Evolutionary conservation across 2,329 filamentous ascomycete genomes (phyloP).

Genomic region (Bipolaris bicolor): DNA sequence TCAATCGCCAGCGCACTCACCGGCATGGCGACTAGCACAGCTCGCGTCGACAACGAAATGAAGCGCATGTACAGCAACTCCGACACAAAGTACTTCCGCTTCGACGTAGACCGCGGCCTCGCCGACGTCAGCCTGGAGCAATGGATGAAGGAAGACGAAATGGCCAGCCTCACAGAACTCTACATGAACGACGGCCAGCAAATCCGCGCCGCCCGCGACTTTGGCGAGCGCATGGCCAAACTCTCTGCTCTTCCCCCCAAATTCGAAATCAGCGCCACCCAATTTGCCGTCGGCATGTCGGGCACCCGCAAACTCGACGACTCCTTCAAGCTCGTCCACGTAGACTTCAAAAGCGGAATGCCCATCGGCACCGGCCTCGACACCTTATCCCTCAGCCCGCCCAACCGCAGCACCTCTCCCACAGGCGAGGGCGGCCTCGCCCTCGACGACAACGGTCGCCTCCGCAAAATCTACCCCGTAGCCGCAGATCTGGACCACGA

Average conservation of each 20-base stretch:
- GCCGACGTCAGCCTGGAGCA: conserved; percentile 49
- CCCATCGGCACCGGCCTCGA: conserved; percentile 3
- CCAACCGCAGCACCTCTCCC: conserved; percentile 33
- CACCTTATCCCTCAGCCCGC: background rate
- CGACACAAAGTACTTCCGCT: conserved; percentile 47
- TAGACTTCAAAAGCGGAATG: conserved; percentile 49
- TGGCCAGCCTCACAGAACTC: conserved; percentile 48
- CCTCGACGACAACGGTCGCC: conserved; percentile 31
- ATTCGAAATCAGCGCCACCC: conserved; percentile 43
- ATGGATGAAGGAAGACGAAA: conserved; percentile 52
- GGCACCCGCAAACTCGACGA: conserved; percentile 39
- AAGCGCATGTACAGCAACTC: conserved; percentile 49
- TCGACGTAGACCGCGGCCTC: conserved; percentile 50
- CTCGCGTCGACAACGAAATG: conserved; percentile 51
- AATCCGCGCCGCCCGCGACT: conserved; percentile 33
- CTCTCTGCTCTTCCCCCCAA: conserved; percentile 44
- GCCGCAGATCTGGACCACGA: conserved; percentile 47
- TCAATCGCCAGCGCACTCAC: conserved; percentile 46
- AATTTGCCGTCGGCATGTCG: conserved; percentile 43
- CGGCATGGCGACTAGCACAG: conserved; percentile 48
- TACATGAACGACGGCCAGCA: conserved; percentile 49
- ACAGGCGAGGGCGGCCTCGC: conserved; percentile 42
- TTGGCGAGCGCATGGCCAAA: conserved; percentile 47
- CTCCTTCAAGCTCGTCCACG: conserved; percentile 40
- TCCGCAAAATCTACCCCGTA: conserved; percentile 44